These are phyloP conservation scores for Penicillium sp. DNA, from an alignment of 2,329 filamentous ascomycete species.

Conservation along the genomic window DNA sequence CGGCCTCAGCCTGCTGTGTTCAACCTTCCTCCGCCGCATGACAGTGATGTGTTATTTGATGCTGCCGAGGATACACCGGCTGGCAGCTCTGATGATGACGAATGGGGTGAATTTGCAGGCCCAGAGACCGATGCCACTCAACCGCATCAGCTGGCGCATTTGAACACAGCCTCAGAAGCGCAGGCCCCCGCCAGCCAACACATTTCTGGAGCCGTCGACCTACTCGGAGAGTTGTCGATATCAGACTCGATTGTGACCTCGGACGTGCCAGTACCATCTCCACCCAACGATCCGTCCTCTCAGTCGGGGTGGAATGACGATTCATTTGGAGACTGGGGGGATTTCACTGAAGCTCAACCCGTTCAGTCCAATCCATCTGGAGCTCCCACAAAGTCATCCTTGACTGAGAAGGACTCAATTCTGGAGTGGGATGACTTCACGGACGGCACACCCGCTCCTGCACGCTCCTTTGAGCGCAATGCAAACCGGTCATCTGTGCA, in stretches of 20 bases:
- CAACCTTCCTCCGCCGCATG: conserved; percentile 19
- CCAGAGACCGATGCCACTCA: conserved; percentile 21
- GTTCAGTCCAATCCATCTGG: conserved; percentile 6
- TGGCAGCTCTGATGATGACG: conserved; percentile 34
- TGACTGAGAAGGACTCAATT: conserved; percentile 14
- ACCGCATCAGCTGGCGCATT: no score
- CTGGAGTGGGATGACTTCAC: conserved; percentile 20
- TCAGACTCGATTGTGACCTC: conserved; percentile 15
- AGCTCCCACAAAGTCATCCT: conserved; percentile 4
- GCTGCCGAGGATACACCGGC: conserved; percentile 35
- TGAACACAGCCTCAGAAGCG: not conserved
- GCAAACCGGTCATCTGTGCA: not conserved
- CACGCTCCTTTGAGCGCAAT: conserved; percentile 4
- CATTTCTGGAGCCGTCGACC: conserved; percentile 14
- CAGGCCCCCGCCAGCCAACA: conserved; percentile 1
- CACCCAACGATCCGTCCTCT: conserved; percentile 12
- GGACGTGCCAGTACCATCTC: not conserved
- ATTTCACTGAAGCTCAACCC: conserved; percentile 13
- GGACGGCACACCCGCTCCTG: conserved; percentile 8
- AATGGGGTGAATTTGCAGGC: conserved; percentile 44
- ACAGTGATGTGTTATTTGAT: conserved; percentile 59
- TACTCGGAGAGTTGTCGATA: conserved; percentile 27
- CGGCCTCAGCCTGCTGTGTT: conserved; percentile 7
- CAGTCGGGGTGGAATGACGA: conserved; percentile 14
- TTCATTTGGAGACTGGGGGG: conserved; percentile 17